Percentiles rank a stretch among this genome's conserved stretches.
phyloP scores from a whole-genome alignment of 441 rosid species.

The Flueggea neowawraea region DNA sequence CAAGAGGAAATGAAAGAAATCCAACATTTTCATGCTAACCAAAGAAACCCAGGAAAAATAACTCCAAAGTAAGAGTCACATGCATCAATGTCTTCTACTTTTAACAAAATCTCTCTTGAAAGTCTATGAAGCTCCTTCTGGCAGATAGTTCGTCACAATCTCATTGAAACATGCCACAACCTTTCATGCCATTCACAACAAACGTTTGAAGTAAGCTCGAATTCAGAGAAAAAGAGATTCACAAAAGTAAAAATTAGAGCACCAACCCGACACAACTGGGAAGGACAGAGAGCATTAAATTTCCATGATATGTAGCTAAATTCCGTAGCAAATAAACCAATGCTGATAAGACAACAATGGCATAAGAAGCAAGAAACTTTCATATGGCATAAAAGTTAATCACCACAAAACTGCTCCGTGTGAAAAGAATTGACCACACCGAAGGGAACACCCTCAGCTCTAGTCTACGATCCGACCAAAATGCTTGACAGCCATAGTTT shows the following conservation, averaged over 20 bases:
- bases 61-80: conserved; percentile 8
- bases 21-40: neutral
- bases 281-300: too few species aligned
- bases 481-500: conserved; percentile 55
- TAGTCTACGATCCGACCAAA: conserved; percentile 60
- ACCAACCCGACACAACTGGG: too few species aligned
- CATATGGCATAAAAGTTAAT: neutral
- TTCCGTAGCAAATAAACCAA: too few species aligned
- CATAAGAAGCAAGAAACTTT: too few species aligned
- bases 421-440: conserved; percentile 54
- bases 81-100: conserved; percentile 79
- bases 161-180: conserved; percentile 95
- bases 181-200: conserved; percentile 22
- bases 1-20: conserved; percentile 42
- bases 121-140: conserved; percentile 89
- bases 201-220: neutral
- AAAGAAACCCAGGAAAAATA: neutral
- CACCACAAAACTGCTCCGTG: neutral
- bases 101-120: conserved; percentile 73
- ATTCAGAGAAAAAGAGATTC: conserved; percentile 1
- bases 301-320: too few species aligned
- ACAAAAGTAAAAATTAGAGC: too few species aligned
- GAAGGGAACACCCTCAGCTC: conserved; percentile 73
- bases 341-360: too few species aligned
- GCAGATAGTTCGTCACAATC: conserved; percentile 69